phyloP scores from a whole-genome alignment of 768 basidiomycete genomes.

The Hirschioporus abietinus region DNA sequence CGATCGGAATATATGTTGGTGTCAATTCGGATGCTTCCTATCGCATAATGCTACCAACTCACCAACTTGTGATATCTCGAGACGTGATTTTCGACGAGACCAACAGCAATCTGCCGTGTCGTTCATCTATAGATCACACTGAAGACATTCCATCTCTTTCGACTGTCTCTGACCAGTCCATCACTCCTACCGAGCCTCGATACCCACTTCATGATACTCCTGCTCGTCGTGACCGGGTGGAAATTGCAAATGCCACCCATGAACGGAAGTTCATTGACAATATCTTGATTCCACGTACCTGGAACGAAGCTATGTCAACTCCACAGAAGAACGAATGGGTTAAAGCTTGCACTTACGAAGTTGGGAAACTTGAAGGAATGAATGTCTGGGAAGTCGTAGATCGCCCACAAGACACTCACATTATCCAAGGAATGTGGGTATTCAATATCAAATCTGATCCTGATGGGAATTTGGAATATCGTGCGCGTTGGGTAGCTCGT shows the following conservation, averaged over 20 bases:
- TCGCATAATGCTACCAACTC: neutral
- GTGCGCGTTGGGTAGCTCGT: constrained; percentile 24
- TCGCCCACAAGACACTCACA: constrained; percentile 15
- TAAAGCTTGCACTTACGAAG: neutral
- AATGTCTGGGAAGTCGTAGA: constrained; percentile 19
- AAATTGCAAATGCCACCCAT: neutral
- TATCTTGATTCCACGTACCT: neutral
- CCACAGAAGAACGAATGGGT: constrained; percentile 7
- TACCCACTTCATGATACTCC: neutral
- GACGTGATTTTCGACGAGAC: neutral
- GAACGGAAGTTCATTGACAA: neutral
- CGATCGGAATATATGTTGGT: neutral
- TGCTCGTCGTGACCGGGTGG: neutral
- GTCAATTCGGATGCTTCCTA: neutral
- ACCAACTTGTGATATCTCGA: neutral
- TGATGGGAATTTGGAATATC: constrained; percentile 17
- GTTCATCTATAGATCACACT: neutral
- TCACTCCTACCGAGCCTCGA: neutral
- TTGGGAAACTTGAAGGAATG: constrained; percentile 2
- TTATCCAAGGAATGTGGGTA: constrained; percentile 21
- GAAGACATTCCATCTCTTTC: neutral
- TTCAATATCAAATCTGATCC: constrained; percentile 19
- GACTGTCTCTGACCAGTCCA: neutral
- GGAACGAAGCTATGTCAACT: constrained; percentile 6
- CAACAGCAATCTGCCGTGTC: neutral